phyloP scores from a whole-genome alignment of 148 eudicot species.

The Suaeda aralocaspica region DNA sequence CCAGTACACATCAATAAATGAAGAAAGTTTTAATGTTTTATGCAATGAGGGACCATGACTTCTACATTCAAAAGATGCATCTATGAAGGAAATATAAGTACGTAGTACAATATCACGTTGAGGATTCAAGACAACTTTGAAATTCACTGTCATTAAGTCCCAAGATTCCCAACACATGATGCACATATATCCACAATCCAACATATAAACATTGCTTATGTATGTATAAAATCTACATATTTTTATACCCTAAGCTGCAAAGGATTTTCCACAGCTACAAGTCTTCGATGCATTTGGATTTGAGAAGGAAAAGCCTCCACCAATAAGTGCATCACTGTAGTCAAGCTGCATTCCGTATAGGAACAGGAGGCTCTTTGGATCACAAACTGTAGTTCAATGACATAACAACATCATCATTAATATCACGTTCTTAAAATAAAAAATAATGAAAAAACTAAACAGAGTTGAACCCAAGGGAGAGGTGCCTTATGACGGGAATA shows the following conservation, averaged over 20 bases:
- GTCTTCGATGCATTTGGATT: constrained; percentile 95
- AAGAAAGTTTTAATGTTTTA: not conserved
- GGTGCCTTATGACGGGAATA: too few relatives aligned
- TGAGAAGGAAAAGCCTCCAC: constrained; percentile 91
- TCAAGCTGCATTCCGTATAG: constrained; percentile 92
- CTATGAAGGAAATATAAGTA: not conserved
- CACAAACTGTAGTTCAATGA: constrained; percentile 63
- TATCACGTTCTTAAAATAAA: not conserved
- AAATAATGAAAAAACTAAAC: not conserved
- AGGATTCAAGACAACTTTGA: not conserved
- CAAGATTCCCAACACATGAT: too few relatives aligned
- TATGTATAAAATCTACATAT: too few relatives aligned
- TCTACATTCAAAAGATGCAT: not conserved
- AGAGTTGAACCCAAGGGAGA: too few relatives aligned
- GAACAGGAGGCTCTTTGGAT: constrained; percentile 95
- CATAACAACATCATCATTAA: not conserved
- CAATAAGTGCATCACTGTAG: constrained; percentile 94
- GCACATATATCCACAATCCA: too few relatives aligned
- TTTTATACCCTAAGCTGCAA: constrained; percentile 40
- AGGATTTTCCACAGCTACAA: constrained; percentile 97
- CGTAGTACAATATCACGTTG: not conserved
- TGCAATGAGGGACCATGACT: not conserved
- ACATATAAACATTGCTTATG: too few relatives aligned
- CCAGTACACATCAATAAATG: too few relatives aligned
- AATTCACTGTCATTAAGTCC: not conserved